Conservation (phyloP, 208 protist species). For the Ichthyophonus hoferi region DNA sequence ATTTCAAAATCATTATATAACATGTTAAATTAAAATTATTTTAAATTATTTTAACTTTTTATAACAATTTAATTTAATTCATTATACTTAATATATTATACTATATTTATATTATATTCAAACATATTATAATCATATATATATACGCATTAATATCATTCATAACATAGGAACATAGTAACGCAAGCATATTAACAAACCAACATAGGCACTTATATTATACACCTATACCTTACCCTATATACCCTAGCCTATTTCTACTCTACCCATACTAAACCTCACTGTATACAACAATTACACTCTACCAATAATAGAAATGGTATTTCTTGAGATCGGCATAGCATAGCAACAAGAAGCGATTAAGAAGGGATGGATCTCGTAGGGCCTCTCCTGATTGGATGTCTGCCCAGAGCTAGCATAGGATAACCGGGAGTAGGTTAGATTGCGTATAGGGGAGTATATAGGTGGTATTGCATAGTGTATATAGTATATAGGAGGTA, state of each 20-base stretch:
- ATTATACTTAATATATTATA: too few relatives aligned
- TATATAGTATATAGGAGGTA: too few relatives aligned
- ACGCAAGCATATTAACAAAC: neutral
- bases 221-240: neutral
- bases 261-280: neutral
- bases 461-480: too few relatives aligned
- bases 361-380: conserved; percentile 56
- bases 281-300: conserved; percentile 74
- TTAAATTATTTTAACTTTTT: too few relatives aligned
- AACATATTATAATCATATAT: too few relatives aligned
- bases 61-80: too few relatives aligned
- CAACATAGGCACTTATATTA: neutral
- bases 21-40: too few relatives aligned
- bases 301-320: conserved; percentile 83
- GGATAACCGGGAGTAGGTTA: too few relatives aligned
- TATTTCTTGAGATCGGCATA: conserved; percentile 89
- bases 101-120: too few relatives aligned
- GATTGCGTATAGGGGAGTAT: too few relatives aligned
- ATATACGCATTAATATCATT: neutral
- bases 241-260: too few relatives aligned
- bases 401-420: conserved; percentile 64
- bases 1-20: too few relatives aligned
- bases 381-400: conserved; percentile 56
- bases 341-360: conserved; percentile 72
- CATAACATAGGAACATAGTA: neutral